A percentile compares a stretch with the other conserved stretches of the same genome.
These are phyloP conservation scores for Pachysandra terminalis DNA, from an alignment of 164 flowering plant species.

Conservation along the genomic window DNA sequence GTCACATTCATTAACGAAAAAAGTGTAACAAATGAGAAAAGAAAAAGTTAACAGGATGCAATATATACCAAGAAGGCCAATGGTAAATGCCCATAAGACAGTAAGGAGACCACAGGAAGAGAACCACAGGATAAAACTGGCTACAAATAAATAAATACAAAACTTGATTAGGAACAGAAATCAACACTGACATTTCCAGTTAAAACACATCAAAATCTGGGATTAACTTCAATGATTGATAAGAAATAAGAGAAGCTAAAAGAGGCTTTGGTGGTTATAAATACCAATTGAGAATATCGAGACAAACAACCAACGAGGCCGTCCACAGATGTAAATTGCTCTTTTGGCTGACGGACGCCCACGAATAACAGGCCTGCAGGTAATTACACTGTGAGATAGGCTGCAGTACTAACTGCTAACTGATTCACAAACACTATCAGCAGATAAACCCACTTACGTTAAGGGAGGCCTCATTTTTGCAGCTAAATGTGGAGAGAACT, in stretches of 20 bases:
- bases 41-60: neutral
- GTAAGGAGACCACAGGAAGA: conserved; percentile 76
- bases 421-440: neutral
- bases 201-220: neutral
- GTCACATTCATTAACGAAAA: conserved; percentile 1
- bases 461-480: conserved; percentile 96
- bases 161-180: conserved; percentile 2
- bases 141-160: conserved; percentile 33
- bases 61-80: conserved; percentile 76
- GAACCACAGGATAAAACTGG: conserved; percentile 78
- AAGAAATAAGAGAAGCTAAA: neutral
- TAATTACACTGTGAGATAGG: conserved; percentile 1
- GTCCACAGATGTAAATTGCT: conserved; percentile 82
- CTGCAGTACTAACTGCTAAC: conserved; percentile 2
- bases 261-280: neutral
- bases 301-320: conserved; percentile 95
- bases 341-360: conserved; percentile 94
- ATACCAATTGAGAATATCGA: conserved; percentile 58
- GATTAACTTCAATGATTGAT: neutral
- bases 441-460: conserved; percentile 46
- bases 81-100: conserved; percentile 68
- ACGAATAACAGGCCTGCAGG: conserved; percentile 88
- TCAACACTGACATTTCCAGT: neutral
- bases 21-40: neutral
- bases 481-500: conserved; percentile 94